phyloP scores from a whole-genome alignment of 164 flowering plant species.

The Tinospora cordifolia region DNA sequence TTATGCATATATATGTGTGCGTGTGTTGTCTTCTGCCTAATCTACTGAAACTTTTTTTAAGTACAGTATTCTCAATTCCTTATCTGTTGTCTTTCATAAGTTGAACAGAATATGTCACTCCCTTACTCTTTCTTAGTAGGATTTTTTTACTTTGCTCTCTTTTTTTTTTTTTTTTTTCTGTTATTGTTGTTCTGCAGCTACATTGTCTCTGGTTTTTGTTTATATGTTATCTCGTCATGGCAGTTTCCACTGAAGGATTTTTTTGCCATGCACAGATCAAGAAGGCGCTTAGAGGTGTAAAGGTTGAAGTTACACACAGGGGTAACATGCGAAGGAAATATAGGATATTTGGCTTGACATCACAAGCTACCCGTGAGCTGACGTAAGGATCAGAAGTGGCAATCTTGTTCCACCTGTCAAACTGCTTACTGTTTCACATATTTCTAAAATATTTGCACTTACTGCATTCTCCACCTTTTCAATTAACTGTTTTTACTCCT shows the following conservation, averaged over 20 bases:
- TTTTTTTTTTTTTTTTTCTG: neutral
- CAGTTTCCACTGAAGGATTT: neutral
- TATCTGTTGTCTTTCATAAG: neutral
- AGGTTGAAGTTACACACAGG: slow-evolving; percentile 75
- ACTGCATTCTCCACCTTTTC: too few species aligned
- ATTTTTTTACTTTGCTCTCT: neutral
- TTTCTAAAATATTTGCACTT: neutral
- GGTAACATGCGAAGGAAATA: slow-evolving; percentile 79
- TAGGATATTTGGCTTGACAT: slow-evolving; percentile 70
- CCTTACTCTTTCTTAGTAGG: neutral
- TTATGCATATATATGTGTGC: too few species aligned
- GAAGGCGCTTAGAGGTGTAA: slow-evolving; percentile 75
- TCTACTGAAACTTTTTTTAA: neutral
- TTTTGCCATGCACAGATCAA: slow-evolving; percentile 39
- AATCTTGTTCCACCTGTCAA: too few species aligned
- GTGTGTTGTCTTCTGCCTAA: neutral
- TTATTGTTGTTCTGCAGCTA: neutral
- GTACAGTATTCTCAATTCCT: too few species aligned
- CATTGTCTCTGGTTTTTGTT: neutral
- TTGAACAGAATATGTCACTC: neutral
- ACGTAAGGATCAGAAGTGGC: slow-evolving; percentile 47
- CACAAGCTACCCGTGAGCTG: slow-evolving; percentile 65
- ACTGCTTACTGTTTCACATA: neutral
- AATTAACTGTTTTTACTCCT: neutral
- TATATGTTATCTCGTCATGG: neutral